Evolutionary conservation across 1,139 yeast genomes (phyloP).

Genomic region (Lodderomyces beijingensis): DNA sequence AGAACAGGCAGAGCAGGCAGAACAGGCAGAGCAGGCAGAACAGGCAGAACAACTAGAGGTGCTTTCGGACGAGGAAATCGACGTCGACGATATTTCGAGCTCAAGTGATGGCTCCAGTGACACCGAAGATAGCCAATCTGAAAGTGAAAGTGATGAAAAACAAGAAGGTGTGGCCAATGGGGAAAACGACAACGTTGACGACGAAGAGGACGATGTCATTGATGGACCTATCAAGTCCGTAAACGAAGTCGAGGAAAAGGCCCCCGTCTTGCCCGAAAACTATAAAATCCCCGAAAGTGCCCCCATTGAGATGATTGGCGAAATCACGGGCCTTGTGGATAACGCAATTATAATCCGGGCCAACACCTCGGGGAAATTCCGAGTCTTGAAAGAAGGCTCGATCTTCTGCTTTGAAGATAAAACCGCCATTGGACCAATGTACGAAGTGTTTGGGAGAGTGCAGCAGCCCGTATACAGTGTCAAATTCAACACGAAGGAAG

Average conservation of each 20-base stretch:
- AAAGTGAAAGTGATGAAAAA: conserved; percentile 14
- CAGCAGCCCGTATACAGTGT: conserved; percentile 82
- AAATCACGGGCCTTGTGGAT: conserved; percentile 67
- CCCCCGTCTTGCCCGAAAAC: conserved; percentile 66
- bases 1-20: not conserved
- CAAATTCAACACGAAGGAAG: conserved; percentile 55
- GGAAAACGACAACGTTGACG: conserved; percentile 17
- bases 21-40: not conserved
- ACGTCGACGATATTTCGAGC: conserved; percentile 16
- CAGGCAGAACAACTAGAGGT: conserved; percentile 3
- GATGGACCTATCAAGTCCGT: conserved; percentile 67
- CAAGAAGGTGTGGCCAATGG: conserved; percentile 14
- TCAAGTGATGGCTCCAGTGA: not conserved
- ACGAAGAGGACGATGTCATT: conserved; percentile 41
- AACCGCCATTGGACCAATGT: conserved; percentile 71
- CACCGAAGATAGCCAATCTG: conserved; percentile 1
- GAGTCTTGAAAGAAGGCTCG: conserved; percentile 79
- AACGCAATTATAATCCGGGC: conserved; percentile 71
- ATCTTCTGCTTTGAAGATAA: conserved; percentile 74
- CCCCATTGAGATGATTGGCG: conserved; percentile 71
- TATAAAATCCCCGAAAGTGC: conserved; percentile 55
- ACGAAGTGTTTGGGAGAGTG: conserved; percentile 87
- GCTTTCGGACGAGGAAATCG: conserved; percentile 29
- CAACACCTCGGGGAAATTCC: conserved; percentile 75
- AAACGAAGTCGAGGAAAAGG: conserved; percentile 65